Evolutionary conservation across 2,329 filamentous ascomycete species (phyloP), one percentile per base, ranked within the genome.

Genomic region (Arthrobotrys entomopaga): DNA sequence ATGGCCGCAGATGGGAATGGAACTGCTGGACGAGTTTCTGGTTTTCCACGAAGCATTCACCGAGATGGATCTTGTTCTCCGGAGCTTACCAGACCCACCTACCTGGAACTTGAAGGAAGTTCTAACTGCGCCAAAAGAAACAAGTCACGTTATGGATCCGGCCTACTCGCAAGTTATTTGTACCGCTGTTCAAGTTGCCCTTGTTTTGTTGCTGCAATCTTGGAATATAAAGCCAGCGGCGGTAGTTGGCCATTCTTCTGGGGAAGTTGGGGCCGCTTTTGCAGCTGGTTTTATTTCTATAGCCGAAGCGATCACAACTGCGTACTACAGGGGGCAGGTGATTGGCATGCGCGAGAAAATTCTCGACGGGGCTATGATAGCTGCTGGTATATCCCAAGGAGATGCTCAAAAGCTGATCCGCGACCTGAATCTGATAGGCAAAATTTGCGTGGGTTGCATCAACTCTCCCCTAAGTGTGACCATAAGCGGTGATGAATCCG

Each of bases 111-210:
- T 66, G 16, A 42, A 50, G 29, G 26, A 43, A 0, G 8, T 59
- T 24, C 19, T 66, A 2, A 26, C 22, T 10, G 63, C 50, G 16
- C 43, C 53, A 2, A 53, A 53, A n/a, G 66, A 4, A 40, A 58
- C 59, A 6, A 57, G 26, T 34, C 20, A 49, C 1, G 22, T 64
- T 6, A 58, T 81, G 8, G 76, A 81, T 20, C 82, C 84, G 0
- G 80, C 81, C 1, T 76, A 86, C 22, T 82, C 83, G 0, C 86
- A 87, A 75, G 83, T 86, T 0, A 77, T 86, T 0, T 86, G 84
- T 61, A 87, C 86, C 0, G 85, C 85, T 0, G 43, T 88, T 0
- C 86, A 88, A 75, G 3, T 81, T 87, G 85, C 80, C 0, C 76
- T 86, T 0, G 80, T 84, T 0, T 80, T 84, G 13, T 76, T 83